These are phyloP conservation scores for Lecanicillium sp. DNA, from an alignment of 2,329 filamentous ascomycete genomes.

Conservation along the genomic window DNA sequence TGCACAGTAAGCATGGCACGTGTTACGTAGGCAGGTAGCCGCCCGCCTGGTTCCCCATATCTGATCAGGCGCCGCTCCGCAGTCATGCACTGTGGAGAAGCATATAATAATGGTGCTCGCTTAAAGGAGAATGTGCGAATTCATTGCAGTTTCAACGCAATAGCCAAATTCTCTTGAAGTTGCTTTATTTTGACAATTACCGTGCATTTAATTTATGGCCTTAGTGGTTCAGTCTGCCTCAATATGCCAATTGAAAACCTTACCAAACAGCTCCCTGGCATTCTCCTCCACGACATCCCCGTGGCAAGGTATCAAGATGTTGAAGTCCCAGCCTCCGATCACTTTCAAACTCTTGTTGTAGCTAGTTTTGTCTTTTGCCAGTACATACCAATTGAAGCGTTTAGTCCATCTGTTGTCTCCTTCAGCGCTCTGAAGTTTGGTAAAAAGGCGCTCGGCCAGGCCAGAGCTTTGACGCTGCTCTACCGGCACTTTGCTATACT, in stretches of 20 bases:
- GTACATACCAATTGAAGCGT: slow-evolving; percentile 73
- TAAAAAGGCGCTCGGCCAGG: slow-evolving; percentile 35
- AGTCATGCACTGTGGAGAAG: too few species aligned
- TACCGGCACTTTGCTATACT: slow-evolving; percentile 64
- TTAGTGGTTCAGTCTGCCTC: slow-evolving; percentile 22
- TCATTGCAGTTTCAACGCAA: too few species aligned
- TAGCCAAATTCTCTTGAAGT: too few species aligned
- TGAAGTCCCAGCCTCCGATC: slow-evolving; percentile 78
- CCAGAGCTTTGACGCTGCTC: slow-evolving; percentile 22
- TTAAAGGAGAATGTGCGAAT: too few species aligned
- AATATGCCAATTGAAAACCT: slow-evolving; percentile 79
- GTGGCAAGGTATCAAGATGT: slow-evolving; percentile 82
- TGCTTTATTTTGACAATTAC: too few species aligned
- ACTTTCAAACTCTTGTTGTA: slow-evolving; percentile 62
- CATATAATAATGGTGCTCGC: too few species aligned
- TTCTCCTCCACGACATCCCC: slow-evolving; percentile 74
- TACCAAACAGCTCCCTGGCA: slow-evolving; percentile 69
- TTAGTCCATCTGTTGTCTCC: slow-evolving; percentile 68
- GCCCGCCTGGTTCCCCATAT: too few species aligned
- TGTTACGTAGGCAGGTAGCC: too few species aligned
- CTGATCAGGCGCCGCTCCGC: too few species aligned
- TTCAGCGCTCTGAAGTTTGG: slow-evolving; percentile 50
- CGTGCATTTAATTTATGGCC: too few species aligned
- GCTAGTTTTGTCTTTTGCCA: slow-evolving; percentile 54
- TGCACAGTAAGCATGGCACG: too few species aligned